A percentile compares a stretch with the other conserved stretches of the same genome.
These are phyloP conservation scores for Mycena floridula DNA, from an alignment of 768 basidiomycete genomes.

Conservation along the genomic window DNA sequence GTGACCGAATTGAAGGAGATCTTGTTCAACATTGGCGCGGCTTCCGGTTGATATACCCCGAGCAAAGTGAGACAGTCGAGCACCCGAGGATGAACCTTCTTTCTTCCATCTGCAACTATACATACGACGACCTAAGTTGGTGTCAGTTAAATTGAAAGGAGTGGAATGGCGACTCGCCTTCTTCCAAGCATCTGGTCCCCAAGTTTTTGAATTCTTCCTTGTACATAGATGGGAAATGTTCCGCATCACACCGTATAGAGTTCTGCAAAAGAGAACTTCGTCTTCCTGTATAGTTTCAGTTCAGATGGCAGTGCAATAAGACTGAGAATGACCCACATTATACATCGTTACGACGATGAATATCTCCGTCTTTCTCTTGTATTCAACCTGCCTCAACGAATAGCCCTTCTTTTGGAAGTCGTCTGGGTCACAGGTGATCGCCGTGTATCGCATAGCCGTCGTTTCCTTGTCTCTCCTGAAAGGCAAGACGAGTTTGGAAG, in stretches of 20 bases:
- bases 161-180: slow-evolving; percentile 44
- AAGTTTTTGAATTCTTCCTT: slow-evolving; percentile 86
- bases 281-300: slow-evolving; percentile 50
- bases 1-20: slow-evolving; percentile 53
- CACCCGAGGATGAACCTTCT: slow-evolving; percentile 76
- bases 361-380: slow-evolving; percentile 76
- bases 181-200: slow-evolving; percentile 97
- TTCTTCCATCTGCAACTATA: slow-evolving; percentile 85
- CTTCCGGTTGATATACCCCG: slow-evolving; percentile 78
- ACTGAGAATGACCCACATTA: slow-evolving; percentile 58
- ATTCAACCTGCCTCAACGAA: slow-evolving; percentile 79
- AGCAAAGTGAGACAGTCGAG: slow-evolving; percentile 87
- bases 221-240: slow-evolving; percentile 79
- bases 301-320: neutral
- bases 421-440: slow-evolving; percentile 91
- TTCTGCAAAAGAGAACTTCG: slow-evolving; percentile 87
- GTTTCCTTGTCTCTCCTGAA: slow-evolving; percentile 68
- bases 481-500: slow-evolving; percentile 76
- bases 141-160: neutral
- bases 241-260: slow-evolving; percentile 91
- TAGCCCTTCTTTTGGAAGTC: slow-evolving; percentile 83
- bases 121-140: slow-evolving; percentile 75
- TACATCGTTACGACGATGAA: slow-evolving; percentile 97
- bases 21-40: slow-evolving; percentile 45
- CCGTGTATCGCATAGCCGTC: slow-evolving; percentile 72